These are phyloP conservation scores for Sugiyamaella xylanicola DNA, from an alignment of 1,139 yeast species.

Conservation along the genomic window DNA sequence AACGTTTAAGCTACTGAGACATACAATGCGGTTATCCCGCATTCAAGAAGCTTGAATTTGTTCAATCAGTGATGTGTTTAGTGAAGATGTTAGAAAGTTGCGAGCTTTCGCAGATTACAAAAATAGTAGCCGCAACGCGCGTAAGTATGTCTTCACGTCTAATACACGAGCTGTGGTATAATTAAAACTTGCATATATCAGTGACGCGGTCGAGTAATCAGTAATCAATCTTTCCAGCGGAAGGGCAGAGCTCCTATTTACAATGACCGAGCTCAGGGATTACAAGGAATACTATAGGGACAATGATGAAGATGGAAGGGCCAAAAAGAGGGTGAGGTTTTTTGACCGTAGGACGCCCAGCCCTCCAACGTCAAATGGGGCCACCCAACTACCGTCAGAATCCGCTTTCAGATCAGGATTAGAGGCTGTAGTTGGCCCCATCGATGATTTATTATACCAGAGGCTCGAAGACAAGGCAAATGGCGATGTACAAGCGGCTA, in stretches of 20 bases:
- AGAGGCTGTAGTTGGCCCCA: conserved; percentile 34
- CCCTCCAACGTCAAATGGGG: too few relatives aligned
- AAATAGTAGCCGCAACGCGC: not conserved
- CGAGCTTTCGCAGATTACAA: not conserved
- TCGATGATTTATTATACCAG: conserved; percentile 25
- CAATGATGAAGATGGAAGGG: not conserved
- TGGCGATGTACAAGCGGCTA: conserved; percentile 38
- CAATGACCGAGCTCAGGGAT: conserved; percentile 4
- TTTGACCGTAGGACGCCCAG: not conserved
- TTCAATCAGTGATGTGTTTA: conserved; percentile 8
- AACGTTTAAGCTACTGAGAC: not conserved
- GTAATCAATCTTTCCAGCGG: too few relatives aligned
- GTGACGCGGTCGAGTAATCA: too few relatives aligned
- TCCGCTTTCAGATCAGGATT: conserved; percentile 28
- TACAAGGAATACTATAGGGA: conserved; percentile 14
- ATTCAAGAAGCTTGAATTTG: not conserved
- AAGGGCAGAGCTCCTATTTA: not conserved
- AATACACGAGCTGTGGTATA: not conserved
- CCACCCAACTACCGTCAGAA: too few relatives aligned
- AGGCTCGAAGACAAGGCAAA: conserved; percentile 31
- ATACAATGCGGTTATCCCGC: not conserved
- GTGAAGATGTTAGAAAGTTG: not conserved
- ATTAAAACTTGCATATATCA: not conserved
- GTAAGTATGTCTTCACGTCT: not conserved
- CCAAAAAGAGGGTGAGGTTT: conserved; percentile 15